Percentiles rank a stretch among this genome's conserved stretches.
Conservation (phyloP, 805 yeast species). For the Candida nitratophila region DNA sequence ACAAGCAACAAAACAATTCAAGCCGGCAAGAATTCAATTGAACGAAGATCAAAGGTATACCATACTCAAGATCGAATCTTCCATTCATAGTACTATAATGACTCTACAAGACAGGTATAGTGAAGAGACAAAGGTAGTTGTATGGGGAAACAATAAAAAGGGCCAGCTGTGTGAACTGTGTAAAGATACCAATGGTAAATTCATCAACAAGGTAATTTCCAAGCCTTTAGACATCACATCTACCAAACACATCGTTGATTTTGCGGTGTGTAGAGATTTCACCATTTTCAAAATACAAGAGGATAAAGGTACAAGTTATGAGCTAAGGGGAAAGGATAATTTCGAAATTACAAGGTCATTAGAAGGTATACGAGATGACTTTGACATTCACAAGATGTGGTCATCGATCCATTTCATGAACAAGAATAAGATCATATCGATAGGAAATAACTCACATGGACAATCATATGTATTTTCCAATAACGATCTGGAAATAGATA, state of each 20-base stretch:
- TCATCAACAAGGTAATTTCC: slow-evolving; percentile 14
- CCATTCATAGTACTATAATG: slow-evolving; percentile 41
- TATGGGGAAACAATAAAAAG: slow-evolving; percentile 66
- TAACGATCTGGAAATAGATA: slow-evolving; percentile 3
- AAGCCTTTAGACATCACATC: slow-evolving; percentile 12
- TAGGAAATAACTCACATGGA: slow-evolving; percentile 74
- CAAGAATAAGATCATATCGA: slow-evolving; percentile 30
- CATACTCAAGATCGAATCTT: slow-evolving; percentile 20
- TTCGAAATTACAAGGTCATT: slow-evolving; percentile 9
- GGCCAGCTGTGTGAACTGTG: slow-evolving; percentile 36
- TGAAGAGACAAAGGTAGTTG: slow-evolving; percentile 28
- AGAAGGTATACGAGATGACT: too few species aligned
- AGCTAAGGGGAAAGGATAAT: slow-evolving; percentile 28
- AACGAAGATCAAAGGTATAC: not conserved
- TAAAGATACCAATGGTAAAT: too few species aligned
- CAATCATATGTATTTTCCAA: slow-evolving; percentile 37
- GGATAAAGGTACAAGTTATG: slow-evolving; percentile 7
- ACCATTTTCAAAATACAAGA: slow-evolving; percentile 28
- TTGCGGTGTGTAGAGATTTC: slow-evolving; percentile 52
- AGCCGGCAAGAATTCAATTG: not conserved
- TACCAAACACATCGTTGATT: slow-evolving; percentile 6
- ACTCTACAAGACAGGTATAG: slow-evolving; percentile 28
- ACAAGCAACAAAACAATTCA: slow-evolving; percentile 4
- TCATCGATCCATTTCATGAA: slow-evolving; percentile 51
- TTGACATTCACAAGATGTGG: slow-evolving; percentile 60